Base-by-base conservation (phyloP, 2,329 filamentous ascomycete genomes). In the Fusarium dlaminii region DNA sequence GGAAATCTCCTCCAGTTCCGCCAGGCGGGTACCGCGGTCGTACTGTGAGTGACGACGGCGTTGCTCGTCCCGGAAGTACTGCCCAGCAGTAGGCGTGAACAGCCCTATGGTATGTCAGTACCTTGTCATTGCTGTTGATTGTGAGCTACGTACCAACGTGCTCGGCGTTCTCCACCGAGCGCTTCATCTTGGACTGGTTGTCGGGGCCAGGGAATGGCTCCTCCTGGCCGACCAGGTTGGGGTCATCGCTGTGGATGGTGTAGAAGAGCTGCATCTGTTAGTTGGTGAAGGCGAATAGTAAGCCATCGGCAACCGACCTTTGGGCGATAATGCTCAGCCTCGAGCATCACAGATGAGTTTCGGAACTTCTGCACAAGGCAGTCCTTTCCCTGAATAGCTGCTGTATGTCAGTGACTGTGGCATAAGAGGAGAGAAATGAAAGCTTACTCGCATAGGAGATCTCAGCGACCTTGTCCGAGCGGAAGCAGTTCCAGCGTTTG, bases 291-390 rank as follows among this genome's bases (percentile, higher is more conserved):
- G n/a, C 30, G 7, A 14, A 17, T 8, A 18, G 9, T 22, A 7
- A 5, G 37, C 30, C 8, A 29, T 14, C 5, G 13, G 4, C 7
- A 18, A 68, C 80, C 75, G 81, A 95, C 93, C 87, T 97, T 97
- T 2, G 96, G 96, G 2, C 94, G 91, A 78, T 94, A 97, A 59
- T 92, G 91, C 2, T 90, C 87, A 17, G 91, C 89, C 83, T 98
- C 95, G 2, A 96, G 87, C 94, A 98, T 98, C 36, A 99, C 95
- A 0, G 94, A 96, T 43, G 94, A 98, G 84, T 99, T 99, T 40
- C 96, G 92, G 80, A 99, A 99, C 80, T 98, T 98, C 81, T 97
- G 93, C 12, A 98, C 90, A 0, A 98, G 87, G 73, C 94, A 96
- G 79, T 98, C 95, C 72, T 93, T 92, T 51, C 96, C 96, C 85